A percentile compares a stretch with the other conserved stretches of the same genome.
Conservation (phyloP, 2,329 filamentous ascomycete species). For the Aspergillus candidus region DNA sequence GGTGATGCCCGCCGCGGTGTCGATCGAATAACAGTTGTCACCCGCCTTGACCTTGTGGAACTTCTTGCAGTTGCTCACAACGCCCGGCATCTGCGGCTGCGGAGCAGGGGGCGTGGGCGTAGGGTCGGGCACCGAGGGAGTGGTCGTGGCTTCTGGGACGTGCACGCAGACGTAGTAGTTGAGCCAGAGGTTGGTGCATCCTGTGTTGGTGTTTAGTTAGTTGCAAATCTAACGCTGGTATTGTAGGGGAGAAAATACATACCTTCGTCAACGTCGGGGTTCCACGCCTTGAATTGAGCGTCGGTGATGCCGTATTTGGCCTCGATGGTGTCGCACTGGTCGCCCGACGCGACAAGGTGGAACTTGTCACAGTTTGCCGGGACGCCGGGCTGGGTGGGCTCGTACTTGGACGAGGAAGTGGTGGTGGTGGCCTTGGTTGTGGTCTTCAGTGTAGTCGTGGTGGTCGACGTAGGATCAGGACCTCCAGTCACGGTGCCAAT, state of each 20-base stretch:
- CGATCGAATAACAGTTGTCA: slow-evolving; percentile 10
- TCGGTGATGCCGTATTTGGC: slow-evolving; percentile 4
- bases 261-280: slow-evolving; percentile 4
- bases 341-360: slow-evolving; percentile 6
- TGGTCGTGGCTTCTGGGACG: slow-evolving; percentile 1
- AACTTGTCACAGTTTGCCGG: slow-evolving; percentile 9
- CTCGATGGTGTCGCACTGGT: slow-evolving; percentile 9
- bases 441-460: slow-evolving; percentile 2
- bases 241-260: background rate
- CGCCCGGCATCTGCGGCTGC: slow-evolving; percentile 5
- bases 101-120: slow-evolving; percentile 2
- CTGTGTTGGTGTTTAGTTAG: slow-evolving; percentile 1
- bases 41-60: slow-evolving; percentile 11
- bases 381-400: slow-evolving; percentile 7
- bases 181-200: slow-evolving; percentile 8
- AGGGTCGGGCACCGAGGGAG: background rate
- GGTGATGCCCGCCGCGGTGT: slow-evolving; percentile 7
- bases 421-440: slow-evolving; percentile 4
- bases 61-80: slow-evolving; percentile 11
- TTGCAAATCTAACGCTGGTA: background rate
- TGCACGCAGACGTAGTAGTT: slow-evolving; percentile 11
- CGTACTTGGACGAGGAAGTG: slow-evolving; percentile 3
- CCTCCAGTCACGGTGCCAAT: slow-evolving; percentile 6
- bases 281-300: slow-evolving; percentile 9
- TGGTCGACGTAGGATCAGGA: slow-evolving; percentile 2